These are phyloP conservation scores for Oryza officinalis DNA, from an alignment of 176 grass and related monocot species.

Conservation along the genomic window DNA sequence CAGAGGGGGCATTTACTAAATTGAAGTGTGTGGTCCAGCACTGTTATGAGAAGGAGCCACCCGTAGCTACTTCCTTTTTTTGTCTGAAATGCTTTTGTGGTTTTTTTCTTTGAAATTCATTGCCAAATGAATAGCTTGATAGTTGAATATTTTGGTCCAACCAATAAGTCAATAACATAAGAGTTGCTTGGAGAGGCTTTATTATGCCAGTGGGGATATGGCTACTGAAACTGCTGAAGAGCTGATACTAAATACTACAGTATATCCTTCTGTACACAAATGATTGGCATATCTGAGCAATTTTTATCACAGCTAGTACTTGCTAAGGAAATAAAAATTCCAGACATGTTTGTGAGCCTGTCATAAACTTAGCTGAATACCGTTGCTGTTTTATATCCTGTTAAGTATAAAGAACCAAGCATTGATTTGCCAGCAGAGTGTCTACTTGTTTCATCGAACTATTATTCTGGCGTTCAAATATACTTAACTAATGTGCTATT, in stretches of 20 bases:
- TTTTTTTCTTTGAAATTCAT: too few species aligned
- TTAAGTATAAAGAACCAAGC: neutral
- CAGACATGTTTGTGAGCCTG: neutral
- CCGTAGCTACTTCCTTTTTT: neutral
- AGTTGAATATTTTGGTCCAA: neutral
- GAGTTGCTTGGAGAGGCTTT: neutral
- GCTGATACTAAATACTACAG: too few species aligned
- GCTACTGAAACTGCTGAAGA: too few species aligned
- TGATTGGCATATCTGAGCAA: neutral
- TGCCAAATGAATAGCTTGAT: too few species aligned
- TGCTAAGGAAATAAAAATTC: neutral
- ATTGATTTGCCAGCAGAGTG: neutral
- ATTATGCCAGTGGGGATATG: neutral
- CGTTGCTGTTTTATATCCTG: neutral
- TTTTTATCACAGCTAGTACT: neutral
- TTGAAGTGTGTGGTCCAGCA: neutral
- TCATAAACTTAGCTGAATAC: neutral
- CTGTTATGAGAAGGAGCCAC: neutral
- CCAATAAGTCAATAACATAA: neutral
- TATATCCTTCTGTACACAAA: too few species aligned
- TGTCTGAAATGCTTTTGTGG: neutral
- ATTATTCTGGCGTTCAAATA: too few species aligned
- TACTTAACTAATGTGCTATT: too few species aligned
- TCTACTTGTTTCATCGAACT: too few species aligned
- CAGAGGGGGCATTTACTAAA: neutral